Evolutionary conservation across 139 green algal species (phyloP), one percentile per base, ranked within the genome.

Genomic region (Chlorella sp.): DNA sequence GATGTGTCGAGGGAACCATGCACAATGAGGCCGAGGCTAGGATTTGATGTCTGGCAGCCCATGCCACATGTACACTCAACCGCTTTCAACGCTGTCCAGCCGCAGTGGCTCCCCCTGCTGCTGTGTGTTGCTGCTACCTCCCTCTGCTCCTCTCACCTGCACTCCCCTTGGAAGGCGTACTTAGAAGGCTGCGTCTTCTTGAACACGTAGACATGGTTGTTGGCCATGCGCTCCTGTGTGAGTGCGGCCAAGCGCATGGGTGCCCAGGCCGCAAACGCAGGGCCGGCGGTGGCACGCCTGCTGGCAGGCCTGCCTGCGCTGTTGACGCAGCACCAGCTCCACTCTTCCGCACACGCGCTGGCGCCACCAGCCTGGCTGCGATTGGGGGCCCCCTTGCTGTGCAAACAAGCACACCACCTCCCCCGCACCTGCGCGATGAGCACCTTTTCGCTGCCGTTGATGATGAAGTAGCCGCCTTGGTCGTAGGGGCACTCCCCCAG

Each of bases 401-500:
- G n/a, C n/a, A n/a, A n/a, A n/a, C n/a, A n/a, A n/a, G n/a, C n/a
- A n/a, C n/a, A n/a, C n/a, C n/a, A n/a, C n/a, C n/a, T n/a, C n/a
- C n/a, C n/a, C 33, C 51, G 51, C 59, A 77, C 72, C 67, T 93
- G 89, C 42, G 96, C 96, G 59, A 99, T 99, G 7, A 99, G 88
- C 64, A 99, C 96, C 88, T 99, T 99, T 84, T 99, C 96, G 43
- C 79, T 94, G 70, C 96, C 96, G 76, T 99, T 99, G 74, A 99
- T 96, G 33, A 99, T 84, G 78, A 99, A 99, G 89, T 99, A 99
- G 40, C 96, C 96, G 42, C 96, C 96, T 80, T 93, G 82, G 84
- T 99, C 96, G 74, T 96, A 98, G 12, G 94, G 95, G 77, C 95
- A 98, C 86, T 99, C 96, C 0, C 95, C 95, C 42, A 98, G 79